Evolutionary conservation across 1,139 yeast genomes (phyloP).

Genomic region (Debaryomycetaceae sp.): DNA sequence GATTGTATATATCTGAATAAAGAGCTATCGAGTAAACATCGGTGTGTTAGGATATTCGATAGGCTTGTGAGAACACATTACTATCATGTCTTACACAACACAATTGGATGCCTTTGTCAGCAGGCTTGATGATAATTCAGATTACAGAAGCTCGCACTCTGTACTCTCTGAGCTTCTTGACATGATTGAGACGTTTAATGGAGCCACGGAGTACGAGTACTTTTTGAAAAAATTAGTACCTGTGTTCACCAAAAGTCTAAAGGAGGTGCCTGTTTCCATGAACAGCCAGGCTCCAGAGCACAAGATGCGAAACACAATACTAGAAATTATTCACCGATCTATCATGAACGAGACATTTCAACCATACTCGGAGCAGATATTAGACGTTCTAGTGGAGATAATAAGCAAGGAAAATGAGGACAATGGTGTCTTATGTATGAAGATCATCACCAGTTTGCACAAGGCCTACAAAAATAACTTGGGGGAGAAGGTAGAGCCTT

Average conservation of each 20-base stretch:
- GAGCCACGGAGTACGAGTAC: slow-evolving; percentile 73
- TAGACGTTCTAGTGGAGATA: slow-evolving; percentile 58
- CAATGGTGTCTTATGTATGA: slow-evolving; percentile 89
- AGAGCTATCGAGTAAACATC: not conserved
- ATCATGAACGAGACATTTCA: slow-evolving; percentile 82
- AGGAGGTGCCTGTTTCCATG: slow-evolving; percentile 72
- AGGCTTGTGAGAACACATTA: too few species aligned
- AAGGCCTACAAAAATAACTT: slow-evolving; percentile 74
- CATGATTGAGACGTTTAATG: slow-evolving; percentile 77
- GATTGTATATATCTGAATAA: not conserved
- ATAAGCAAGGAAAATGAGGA: slow-evolving; percentile 86
- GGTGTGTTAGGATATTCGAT: not conserved
- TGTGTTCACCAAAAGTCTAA: slow-evolving; percentile 55
- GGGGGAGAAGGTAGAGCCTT: slow-evolving; percentile 72
- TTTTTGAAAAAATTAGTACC: slow-evolving; percentile 64
- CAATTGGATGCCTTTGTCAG: slow-evolving; percentile 62
- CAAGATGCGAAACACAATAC: slow-evolving; percentile 66
- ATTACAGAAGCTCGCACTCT: slow-evolving; percentile 58
- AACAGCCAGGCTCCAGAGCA: slow-evolving; percentile 61
- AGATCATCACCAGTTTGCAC: slow-evolving; percentile 82
- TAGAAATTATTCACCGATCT: slow-evolving; percentile 79
- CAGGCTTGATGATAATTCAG: slow-evolving; percentile 52
- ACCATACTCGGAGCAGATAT: slow-evolving; percentile 61
- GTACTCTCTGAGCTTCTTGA: slow-evolving; percentile 81
- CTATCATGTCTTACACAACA: slow-evolving; percentile 40